phyloP scores from a whole-genome alignment of 257 asterid species.

The Solanum corneliomulleri region DNA sequence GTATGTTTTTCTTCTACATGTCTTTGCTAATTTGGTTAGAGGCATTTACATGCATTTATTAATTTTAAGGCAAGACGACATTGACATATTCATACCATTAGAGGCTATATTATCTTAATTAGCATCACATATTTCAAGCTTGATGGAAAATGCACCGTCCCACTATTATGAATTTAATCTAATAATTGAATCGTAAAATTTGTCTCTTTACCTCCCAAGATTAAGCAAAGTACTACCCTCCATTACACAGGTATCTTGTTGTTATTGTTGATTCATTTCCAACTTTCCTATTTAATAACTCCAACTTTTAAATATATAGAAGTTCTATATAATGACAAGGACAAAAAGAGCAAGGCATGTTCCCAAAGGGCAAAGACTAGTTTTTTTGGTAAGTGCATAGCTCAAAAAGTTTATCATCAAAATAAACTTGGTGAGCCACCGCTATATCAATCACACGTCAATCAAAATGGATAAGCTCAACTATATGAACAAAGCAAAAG shows the following conservation, averaged over 20 bases:
- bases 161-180: not conserved
- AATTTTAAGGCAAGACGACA: not conserved
- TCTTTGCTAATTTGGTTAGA: not conserved
- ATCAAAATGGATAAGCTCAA: not conserved
- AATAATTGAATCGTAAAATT: not conserved
- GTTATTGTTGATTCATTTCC: too few species aligned
- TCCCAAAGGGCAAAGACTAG: not conserved
- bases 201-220: not conserved
- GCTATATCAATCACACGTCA: not conserved
- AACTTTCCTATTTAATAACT: too few species aligned
- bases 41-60: not conserved
- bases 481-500: not conserved
- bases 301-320: not conserved
- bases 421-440: not conserved
- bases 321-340: not conserved
- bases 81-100: not conserved
- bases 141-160: not conserved
- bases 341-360: not conserved
- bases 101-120: not conserved
- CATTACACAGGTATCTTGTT: too few species aligned
- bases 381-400: not conserved
- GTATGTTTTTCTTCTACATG: not conserved
- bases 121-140: not conserved
- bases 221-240: not conserved
- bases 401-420: not conserved